A percentile compares a stretch with the other conserved stretches of the same genome.
Evolutionary conservation across 1,284 basidiomycete species (phyloP).

Genomic region (Peniophora sp.): DNA sequence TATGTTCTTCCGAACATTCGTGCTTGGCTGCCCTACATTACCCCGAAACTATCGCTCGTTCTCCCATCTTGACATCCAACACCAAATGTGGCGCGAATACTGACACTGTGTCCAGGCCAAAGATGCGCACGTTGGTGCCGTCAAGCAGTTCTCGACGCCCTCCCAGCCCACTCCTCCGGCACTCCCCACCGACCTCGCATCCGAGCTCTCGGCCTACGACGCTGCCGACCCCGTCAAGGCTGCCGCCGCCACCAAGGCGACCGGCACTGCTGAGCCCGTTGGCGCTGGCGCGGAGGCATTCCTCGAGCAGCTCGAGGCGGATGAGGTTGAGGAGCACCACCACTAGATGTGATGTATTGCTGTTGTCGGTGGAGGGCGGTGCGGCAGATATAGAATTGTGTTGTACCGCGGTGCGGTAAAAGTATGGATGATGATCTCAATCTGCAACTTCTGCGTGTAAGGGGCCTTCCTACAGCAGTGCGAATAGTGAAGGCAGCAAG

Average conservation of each 20-base stretch:
- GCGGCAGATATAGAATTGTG: too few species aligned
- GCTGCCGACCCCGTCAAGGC: conserved; percentile 57
- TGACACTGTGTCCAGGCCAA: conserved; percentile 45
- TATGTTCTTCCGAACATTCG: too few species aligned
- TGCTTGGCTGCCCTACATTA: too few species aligned
- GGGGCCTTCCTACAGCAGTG: too few species aligned
- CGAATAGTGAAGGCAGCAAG: too few species aligned
- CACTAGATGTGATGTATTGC: conserved; percentile 26
- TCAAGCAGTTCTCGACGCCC: conserved; percentile 69
- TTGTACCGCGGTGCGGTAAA: too few species aligned
- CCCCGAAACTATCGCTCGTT: background rate
- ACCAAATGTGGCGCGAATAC: background rate
- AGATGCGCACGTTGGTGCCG: conserved; percentile 77
- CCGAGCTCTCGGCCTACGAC: conserved; percentile 80
- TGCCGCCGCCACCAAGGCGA: conserved; percentile 20
- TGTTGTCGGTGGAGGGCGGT: too few species aligned
- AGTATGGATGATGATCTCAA: too few species aligned
- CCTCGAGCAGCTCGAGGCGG: conserved; percentile 49
- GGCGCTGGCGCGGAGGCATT: conserved; percentile 49
- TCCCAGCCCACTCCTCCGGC: conserved; percentile 60
- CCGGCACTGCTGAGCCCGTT: conserved; percentile 17
- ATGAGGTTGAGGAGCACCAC: conserved; percentile 53
- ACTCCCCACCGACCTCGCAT: conserved; percentile 71
- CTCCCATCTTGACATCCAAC: conserved; percentile 2
- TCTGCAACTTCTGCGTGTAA: too few species aligned